Conservation (phyloP, 306 rosid species). For the Senna tora region DNA sequence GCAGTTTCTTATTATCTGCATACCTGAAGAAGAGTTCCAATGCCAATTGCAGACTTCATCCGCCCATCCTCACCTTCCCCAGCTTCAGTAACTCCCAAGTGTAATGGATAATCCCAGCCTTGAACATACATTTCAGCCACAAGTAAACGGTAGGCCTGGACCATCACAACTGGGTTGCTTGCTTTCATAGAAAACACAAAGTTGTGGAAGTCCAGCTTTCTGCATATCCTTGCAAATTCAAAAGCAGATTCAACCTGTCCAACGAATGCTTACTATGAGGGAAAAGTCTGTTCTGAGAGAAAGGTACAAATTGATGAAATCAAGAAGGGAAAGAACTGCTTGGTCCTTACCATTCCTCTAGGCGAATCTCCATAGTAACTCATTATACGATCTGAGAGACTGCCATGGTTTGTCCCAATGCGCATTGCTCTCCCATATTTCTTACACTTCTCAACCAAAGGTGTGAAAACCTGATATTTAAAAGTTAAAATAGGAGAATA, state of each 20-base stretch:
- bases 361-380: constrained; percentile 99
- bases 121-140: constrained; percentile 97
- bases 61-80: constrained; percentile 99
- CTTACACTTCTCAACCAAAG: constrained; percentile 97
- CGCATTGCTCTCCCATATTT: constrained; percentile 99
- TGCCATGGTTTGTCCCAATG: constrained; percentile 97
- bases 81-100: constrained; percentile 99
- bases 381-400: constrained; percentile 99
- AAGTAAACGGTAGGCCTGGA: constrained; percentile 93
- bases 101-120: constrained; percentile 98
- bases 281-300: neutral
- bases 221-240: constrained; percentile 98
- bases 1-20: constrained; percentile 29
- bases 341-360: constrained; percentile 92
- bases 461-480: constrained; percentile 74
- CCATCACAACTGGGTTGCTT: constrained; percentile 98
- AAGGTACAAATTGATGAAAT: constrained; percentile 23
- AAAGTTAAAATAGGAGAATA: constrained; percentile 31
- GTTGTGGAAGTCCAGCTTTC: constrained; percentile 89
- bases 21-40: constrained; percentile 99
- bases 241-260: constrained; percentile 99
- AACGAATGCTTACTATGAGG: constrained; percentile 30
- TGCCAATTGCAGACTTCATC: constrained; percentile 99
- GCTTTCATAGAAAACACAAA: constrained; percentile 98
- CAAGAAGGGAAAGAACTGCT: constrained; percentile 33